phyloP scores from a whole-genome alignment of 2,329 filamentous ascomycete species.

The Colletotrichum navitas region DNA sequence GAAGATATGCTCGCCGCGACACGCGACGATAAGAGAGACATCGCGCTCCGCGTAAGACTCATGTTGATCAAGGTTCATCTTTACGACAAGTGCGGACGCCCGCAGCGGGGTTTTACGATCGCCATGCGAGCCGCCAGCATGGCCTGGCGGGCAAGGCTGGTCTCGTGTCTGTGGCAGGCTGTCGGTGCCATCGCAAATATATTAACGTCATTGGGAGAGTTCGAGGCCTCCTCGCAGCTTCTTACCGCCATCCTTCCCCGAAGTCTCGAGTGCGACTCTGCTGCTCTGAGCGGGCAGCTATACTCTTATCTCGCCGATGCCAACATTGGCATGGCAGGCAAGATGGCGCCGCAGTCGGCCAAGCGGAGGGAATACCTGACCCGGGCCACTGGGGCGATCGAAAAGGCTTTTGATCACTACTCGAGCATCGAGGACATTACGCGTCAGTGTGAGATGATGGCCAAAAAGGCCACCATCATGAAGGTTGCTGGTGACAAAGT shows the following conservation, averaged over 20 bases:
- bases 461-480: constrained; percentile 85
- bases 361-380: constrained; percentile 69
- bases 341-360: constrained; percentile 55
- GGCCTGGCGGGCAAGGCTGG: constrained; percentile 76
- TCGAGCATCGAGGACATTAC: constrained; percentile 74
- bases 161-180: constrained; percentile 80
- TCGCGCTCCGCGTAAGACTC: constrained; percentile 77
- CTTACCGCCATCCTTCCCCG: constrained; percentile 80
- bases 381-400: constrained; percentile 70
- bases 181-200: constrained; percentile 76
- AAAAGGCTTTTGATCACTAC: constrained; percentile 74
- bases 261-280: constrained; percentile 77
- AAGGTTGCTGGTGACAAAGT: constrained; percentile 74
- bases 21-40: constrained; percentile 61
- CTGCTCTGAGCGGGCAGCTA: constrained; percentile 71
- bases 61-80: constrained; percentile 80
- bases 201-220: constrained; percentile 78
- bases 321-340: constrained; percentile 80
- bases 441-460: constrained; percentile 83
- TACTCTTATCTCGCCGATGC: constrained; percentile 82
- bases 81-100: constrained; percentile 74
- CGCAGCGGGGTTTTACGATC: constrained; percentile 82
- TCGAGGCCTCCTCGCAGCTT: constrained; percentile 73
- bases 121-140: constrained; percentile 81
- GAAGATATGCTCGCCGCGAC: constrained; percentile 58